Base-by-base conservation (phyloP, 1,284 basidiomycete species). In the Fomitiporia mediterranea region DNA sequence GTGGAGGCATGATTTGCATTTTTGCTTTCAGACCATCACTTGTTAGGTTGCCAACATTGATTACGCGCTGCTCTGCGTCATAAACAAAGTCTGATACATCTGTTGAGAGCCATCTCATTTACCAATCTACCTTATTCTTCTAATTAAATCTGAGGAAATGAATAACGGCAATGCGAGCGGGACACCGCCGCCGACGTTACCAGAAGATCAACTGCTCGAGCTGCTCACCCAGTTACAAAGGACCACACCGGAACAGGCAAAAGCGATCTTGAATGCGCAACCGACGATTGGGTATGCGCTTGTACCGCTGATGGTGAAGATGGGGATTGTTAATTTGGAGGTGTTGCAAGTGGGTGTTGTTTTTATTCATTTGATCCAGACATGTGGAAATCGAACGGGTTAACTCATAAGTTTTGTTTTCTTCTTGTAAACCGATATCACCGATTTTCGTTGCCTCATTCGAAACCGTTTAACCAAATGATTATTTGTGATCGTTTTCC, bases 211-310 rank as follows among this genome's bases (percentile, higher is more conserved):
- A 57, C 73, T 88, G 13, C 71, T 86, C 6, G 84, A 88, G 62
- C 73, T 88, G 9, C 72, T 88, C 17, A 65, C 85, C 13, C 83
- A 84, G 25, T 74, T 88, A 54, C 86, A 89, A 84, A 86, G 84
- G 80, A 85, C 86, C 1, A 84, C 84, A 1, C 83, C 86, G 42
- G 78, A 80, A 23, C 80, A 85, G 42, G 86, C 86, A 2, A 75
- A 78, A 30, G 72, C 75, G 27, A 85, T 90, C 60, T 73, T 90
- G 40, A 85, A 84, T 61, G 74, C 75, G 9, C 84, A 87, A 60
- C 87, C 88, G 0, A 80, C 81, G 55, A 87, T 90, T 57, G 82
- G 86, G 0, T 89, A 87, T 67, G 85, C 84, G 0, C 71, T 90
- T 0, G 84, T 89, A 58, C 76, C 78, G 1, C 78, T 89, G 38